Conservation (phyloP, 1,139 yeast species). For the Geotrichum histeridarum region DNA sequence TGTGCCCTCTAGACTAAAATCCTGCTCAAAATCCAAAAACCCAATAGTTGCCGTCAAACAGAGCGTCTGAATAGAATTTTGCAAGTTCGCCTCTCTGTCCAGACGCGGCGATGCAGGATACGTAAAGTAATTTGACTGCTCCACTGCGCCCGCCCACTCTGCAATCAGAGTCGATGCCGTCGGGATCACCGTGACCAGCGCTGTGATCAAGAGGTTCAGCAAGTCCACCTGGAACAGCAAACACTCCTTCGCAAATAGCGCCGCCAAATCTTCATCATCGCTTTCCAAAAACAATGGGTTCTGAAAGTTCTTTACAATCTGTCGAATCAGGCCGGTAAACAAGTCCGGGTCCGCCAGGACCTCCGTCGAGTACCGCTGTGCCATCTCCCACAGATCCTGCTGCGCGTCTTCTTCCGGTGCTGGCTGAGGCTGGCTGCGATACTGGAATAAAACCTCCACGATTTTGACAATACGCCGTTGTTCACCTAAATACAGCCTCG, state of each 20-base stretch:
- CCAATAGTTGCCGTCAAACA: constrained; percentile 31
- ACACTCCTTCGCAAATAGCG: constrained; percentile 21
- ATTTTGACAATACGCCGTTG: constrained; percentile 25
- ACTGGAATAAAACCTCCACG: constrained; percentile 21
- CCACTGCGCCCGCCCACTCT: constrained; percentile 57
- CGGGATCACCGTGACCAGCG: constrained; percentile 32
- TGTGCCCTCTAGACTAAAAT: constrained; percentile 24
- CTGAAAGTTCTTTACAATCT: constrained; percentile 20
- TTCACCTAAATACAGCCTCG: constrained; percentile 26
- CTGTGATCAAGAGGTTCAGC: constrained; percentile 30
- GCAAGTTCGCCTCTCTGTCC: constrained; percentile 10
- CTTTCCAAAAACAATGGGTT: constrained; percentile 16
- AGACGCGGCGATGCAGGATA: constrained; percentile 30
- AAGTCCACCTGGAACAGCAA: constrained; percentile 23
- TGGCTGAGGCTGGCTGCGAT: constrained; percentile 13
- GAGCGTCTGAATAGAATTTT: constrained; percentile 22
- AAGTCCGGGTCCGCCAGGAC: constrained; percentile 26
- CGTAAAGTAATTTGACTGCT: constrained; percentile 41
- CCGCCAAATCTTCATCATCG: constrained; percentile 18
- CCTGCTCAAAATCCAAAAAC: constrained; percentile 34
- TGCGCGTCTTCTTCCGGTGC: not conserved
- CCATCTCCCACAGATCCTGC: constrained; percentile 2
- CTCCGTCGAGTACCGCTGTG: constrained; percentile 25
- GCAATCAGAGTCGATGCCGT: constrained; percentile 33
- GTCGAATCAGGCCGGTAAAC: constrained; percentile 22